Conservation (phyloP, 441 rosid species). For the Bruguiera hainesii region DNA sequence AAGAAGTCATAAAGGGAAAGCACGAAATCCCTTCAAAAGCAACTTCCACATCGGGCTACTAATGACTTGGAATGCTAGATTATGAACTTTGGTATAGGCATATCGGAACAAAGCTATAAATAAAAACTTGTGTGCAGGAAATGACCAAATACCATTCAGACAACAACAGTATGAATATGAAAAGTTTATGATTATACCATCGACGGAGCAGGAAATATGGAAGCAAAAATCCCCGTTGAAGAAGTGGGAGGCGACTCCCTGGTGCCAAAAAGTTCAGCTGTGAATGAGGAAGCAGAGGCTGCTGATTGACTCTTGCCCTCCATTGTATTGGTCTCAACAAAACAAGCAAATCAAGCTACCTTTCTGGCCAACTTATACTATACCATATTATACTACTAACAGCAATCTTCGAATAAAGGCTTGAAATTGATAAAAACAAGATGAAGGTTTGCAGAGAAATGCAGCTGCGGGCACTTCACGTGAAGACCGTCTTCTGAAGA, state of each 20-base stretch:
- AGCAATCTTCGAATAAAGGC: constrained; percentile 4
- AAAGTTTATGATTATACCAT: constrained; percentile 33
- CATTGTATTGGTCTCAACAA: constrained; percentile 30
- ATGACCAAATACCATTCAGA: background rate
- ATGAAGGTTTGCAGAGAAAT: constrained; percentile 21
- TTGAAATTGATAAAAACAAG: constrained; percentile 16
- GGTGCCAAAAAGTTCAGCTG: constrained; percentile 66
- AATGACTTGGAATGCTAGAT: background rate
- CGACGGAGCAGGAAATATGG: constrained; percentile 61
- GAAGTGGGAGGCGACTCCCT: constrained; percentile 48
- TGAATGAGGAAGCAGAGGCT: constrained; percentile 37
- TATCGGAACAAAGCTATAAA: background rate
- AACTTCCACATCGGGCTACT: background rate
- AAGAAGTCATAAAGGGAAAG: background rate
- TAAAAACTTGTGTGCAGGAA: background rate
- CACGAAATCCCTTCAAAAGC: background rate
- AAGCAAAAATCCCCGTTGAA: constrained; percentile 50
- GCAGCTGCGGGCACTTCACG: background rate
- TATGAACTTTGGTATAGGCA: background rate
- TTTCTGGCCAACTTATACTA: background rate
- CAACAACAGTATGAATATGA: background rate
- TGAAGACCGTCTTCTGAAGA: background rate
- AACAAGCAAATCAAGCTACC: background rate
- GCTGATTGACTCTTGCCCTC: constrained; percentile 42
- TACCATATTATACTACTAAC: background rate